Evolutionary conservation across 805 yeast genomes (phyloP), one percentile per base, ranked within the genome.

Genomic region (Blastobotrys mokoenaii): DNA sequence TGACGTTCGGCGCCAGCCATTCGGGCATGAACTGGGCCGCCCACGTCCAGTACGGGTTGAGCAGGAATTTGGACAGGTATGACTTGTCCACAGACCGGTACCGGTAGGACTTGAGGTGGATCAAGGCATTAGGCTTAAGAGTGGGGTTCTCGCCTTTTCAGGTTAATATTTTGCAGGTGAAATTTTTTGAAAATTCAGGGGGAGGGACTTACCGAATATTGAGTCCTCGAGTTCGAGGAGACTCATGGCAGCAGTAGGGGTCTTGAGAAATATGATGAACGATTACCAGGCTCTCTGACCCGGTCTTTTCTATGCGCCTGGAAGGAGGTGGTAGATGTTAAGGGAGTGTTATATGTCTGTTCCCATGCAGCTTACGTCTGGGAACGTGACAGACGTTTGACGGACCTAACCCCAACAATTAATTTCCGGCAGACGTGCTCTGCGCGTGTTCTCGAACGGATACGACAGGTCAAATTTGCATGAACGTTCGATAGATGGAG

Each of bases 1-100:
- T 84, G 56, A 84, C 78, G 62, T 90, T 90, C 6, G 98, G 98
- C 2, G 97, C 97, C 84, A 93, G 82, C 77, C 82, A 82, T 49
- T 75, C 52, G 2, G 98, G 98, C 72, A 90, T 86, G 46, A 88
- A 72, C 47, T 70, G 65, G 30, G 84, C 94, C 60, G 86, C 84
- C 54, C 72, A 68, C 46, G 74, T 70, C 97, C 97, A 90, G 71
- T 88, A 90, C 45, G 82, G 85, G 61, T 85, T 86, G 57, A 90
- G 72, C 15, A 89, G 67, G 56, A 79, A 79, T 60, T 80, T 80
- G 12, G 97, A 83, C 35, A 83, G 68, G 35, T 84, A 65, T 2
- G 96, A 87, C 51, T 84, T 80, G 59, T 90, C 98, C 54, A 86
- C 94, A 43, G 54, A 58, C 46, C 54, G 46, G 45, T 60, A 60